Conservation (phyloP, 805 yeast species). For the Metschnikowia koreensis region DNA sequence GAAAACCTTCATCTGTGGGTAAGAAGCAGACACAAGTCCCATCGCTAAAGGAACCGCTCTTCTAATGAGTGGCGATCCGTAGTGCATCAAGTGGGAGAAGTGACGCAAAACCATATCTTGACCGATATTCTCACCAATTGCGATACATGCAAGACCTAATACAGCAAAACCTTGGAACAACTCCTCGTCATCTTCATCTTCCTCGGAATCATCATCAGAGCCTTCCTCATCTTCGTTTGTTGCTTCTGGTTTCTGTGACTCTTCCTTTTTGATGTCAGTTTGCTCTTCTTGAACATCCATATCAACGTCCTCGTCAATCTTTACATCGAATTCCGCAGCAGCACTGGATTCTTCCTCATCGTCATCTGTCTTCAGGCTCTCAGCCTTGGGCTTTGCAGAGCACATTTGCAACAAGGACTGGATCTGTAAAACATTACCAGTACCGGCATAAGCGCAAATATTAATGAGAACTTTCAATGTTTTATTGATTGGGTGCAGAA, state of each 20-base stretch:
- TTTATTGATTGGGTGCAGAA: conserved; percentile 90
- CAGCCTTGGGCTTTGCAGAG: conserved; percentile 57
- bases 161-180: conserved; percentile 85
- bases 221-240: conserved; percentile 25
- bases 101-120: conserved; percentile 97
- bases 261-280: conserved; percentile 19
- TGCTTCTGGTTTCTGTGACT: conserved; percentile 13
- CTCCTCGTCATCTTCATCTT: conserved; percentile 48
- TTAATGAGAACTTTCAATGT: conserved; percentile 86
- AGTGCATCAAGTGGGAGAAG: conserved; percentile 96
- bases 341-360: conserved; percentile 36
- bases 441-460: conserved; percentile 94
- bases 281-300: conserved; percentile 29
- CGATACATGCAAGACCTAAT: conserved; percentile 88
- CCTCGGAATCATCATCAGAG: conserved; percentile 28
- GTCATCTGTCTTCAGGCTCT: conserved; percentile 31
- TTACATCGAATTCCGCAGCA: conserved; percentile 15
- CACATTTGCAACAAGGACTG: conserved; percentile 88
- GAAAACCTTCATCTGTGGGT: conserved; percentile 95
- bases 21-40: conserved; percentile 90
- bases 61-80: conserved; percentile 87
- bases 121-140: conserved; percentile 98
- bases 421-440: conserved; percentile 94
- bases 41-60: conserved; percentile 97
- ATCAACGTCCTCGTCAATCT: conserved; percentile 24